phyloP scores from a whole-genome alignment of 805 yeast species.

The Saccharomycopsis fermentans region DNA sequence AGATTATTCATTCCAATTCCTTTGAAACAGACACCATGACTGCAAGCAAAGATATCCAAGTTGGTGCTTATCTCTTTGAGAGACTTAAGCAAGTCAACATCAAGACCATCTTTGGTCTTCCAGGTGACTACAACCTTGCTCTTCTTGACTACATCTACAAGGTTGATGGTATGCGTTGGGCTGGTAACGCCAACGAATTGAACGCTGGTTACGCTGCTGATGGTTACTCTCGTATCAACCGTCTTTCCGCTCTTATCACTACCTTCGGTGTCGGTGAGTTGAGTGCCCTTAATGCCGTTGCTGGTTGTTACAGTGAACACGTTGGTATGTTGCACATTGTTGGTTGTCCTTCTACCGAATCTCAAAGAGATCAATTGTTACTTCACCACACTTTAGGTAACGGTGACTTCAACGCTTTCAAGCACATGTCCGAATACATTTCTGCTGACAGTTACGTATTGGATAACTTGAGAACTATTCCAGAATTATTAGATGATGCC shows the following conservation, averaged over 20 bases:
- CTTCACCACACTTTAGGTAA: constrained; percentile 80
- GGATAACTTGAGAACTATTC: constrained; percentile 54
- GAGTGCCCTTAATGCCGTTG: constrained; percentile 75
- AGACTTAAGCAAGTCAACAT: constrained; percentile 65
- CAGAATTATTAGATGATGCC: constrained; percentile 62
- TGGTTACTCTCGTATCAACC: constrained; percentile 77
- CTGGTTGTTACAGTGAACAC: constrained; percentile 85
- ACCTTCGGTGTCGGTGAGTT: constrained; percentile 90
- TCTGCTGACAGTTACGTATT: constrained; percentile 57
- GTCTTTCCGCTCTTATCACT: constrained; percentile 64
- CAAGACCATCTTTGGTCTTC: constrained; percentile 67
- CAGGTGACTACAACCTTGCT: constrained; percentile 73
- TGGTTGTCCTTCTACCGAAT: constrained; percentile 71
- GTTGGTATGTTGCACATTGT: constrained; percentile 78
- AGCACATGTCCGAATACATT: constrained; percentile 66
- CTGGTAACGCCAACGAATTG: constrained; percentile 83
- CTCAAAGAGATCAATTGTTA: constrained; percentile 62
- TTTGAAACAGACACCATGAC: not conserved
- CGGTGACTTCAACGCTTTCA: constrained; percentile 72
- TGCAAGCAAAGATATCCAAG: constrained; percentile 24
- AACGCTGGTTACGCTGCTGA: constrained; percentile 86
- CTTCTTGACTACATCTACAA: constrained; percentile 64
- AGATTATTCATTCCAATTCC: too few relatives aligned
- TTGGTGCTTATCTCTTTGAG: constrained; percentile 73
- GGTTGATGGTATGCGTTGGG: constrained; percentile 74